Percentiles rank a stretch among this genome's conserved stretches.
These are phyloP conservation scores for Scutellaria baicalensis DNA, from an alignment of 257 asterid species.

Conservation along the genomic window DNA sequence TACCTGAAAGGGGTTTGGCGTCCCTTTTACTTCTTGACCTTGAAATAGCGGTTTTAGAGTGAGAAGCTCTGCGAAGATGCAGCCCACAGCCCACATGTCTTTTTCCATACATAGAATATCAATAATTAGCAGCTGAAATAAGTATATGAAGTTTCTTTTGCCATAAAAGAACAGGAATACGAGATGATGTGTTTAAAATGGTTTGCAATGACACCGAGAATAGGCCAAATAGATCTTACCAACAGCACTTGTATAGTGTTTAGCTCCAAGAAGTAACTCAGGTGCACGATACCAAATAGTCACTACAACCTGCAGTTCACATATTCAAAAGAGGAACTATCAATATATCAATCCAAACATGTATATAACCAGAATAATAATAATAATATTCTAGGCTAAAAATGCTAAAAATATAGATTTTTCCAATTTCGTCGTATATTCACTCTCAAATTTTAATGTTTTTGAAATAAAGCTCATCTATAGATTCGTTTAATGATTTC, in stretches of 20 bases:
- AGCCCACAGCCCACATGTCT: slow-evolving; percentile 99
- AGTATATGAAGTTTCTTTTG: slow-evolving; percentile 6
- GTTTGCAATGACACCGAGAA: slow-evolving; percentile 6
- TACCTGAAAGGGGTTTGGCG: slow-evolving; percentile 95
- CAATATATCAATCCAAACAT: slow-evolving; percentile 3
- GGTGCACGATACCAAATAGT: slow-evolving; percentile 99
- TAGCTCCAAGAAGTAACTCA: slow-evolving; percentile 94
- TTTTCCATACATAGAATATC: slow-evolving; percentile 17
- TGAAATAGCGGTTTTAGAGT: slow-evolving; percentile 95
- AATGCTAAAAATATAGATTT: neutral
- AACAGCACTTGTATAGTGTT: slow-evolving; percentile 97
- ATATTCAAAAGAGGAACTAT: slow-evolving; percentile 4
- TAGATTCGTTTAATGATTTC: neutral
- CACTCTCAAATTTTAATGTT: neutral
- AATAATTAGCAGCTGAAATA: slow-evolving; percentile 10
- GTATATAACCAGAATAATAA: neutral
- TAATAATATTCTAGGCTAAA: neutral
- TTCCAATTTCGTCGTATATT: neutral
- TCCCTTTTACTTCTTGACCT: slow-evolving; percentile 99
- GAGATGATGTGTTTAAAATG: slow-evolving; percentile 1
- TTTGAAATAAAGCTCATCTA: neutral
- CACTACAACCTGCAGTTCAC: slow-evolving; percentile 78
- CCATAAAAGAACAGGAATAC: neutral
- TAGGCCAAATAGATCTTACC: slow-evolving; percentile 43
- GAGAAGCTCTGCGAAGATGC: slow-evolving; percentile 98